A percentile compares a stretch with the other conserved stretches of the same genome.
Evolutionary conservation across 164 flowering plant genomes (phyloP).

Genomic region (Malania oleifera): DNA sequence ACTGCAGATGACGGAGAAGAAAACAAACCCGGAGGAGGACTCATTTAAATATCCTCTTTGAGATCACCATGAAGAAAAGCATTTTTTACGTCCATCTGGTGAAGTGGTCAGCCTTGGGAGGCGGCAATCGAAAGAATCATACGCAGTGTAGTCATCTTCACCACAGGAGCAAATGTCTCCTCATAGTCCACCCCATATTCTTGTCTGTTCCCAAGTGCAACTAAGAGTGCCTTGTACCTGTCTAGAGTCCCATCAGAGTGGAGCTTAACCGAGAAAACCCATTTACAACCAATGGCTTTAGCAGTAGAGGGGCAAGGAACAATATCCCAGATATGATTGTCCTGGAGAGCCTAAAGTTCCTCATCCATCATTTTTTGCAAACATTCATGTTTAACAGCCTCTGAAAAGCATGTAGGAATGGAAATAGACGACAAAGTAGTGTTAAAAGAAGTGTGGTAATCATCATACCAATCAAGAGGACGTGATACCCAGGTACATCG

Average conservation of each 20-base stretch:
- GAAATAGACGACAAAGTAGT: no score
- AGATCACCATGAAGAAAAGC: constrained; percentile 1
- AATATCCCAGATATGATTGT: no score
- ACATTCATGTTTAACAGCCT: neutral
- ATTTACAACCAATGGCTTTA: neutral
- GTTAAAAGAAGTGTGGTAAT: no score
- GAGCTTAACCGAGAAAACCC: constrained; percentile 5
- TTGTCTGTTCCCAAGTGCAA: constrained; percentile 5
- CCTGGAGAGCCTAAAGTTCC: neutral
- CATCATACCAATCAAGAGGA: no score
- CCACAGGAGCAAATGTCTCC: constrained; percentile 2
- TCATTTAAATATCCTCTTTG: no score
- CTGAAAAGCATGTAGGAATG: no score
- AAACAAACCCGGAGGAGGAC: neutral
- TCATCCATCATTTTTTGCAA: neutral
- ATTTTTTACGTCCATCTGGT: constrained; percentile 6
- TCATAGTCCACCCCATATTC: constrained; percentile 9
- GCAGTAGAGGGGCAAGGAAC: no score
- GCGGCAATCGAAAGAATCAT: neutral
- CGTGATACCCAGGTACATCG: no score
- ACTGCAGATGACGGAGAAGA: neutral
- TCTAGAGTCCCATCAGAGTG: constrained; percentile 3
- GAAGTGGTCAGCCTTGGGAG: neutral
- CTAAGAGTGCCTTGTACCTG: constrained; percentile 7
- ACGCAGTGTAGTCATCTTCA: constrained; percentile 8